phyloP scores from a whole-genome alignment of 192 early-diverging fungal species.

The Chytriomyces sp. region DNA sequence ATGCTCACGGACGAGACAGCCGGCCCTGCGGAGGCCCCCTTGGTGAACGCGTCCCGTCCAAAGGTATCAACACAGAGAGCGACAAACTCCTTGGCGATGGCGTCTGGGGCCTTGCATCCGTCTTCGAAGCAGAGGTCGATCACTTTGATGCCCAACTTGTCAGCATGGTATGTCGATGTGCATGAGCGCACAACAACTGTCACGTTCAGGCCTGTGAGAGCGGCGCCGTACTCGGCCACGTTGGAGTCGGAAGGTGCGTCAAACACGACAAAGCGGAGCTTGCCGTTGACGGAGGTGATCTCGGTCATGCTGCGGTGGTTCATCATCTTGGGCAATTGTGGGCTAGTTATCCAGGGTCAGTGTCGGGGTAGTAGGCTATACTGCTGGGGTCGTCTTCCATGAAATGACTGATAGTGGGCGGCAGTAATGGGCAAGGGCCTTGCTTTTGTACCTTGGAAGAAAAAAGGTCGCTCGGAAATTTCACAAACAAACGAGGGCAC shows the following conservation, averaged over 20 bases:
- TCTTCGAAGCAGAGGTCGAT: conserved; percentile 91
- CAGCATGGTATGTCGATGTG: conserved; percentile 76
- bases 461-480: neutral
- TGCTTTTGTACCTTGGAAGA: neutral
- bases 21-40: conserved; percentile 6
- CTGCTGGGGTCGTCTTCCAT: too few relatives aligned
- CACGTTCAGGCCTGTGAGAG: conserved; percentile 70
- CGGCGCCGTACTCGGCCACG: too few relatives aligned
- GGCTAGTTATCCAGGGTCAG: too few relatives aligned
- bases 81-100: conserved; percentile 53
- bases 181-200: conserved; percentile 88
- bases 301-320: too few relatives aligned
- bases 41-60: conserved; percentile 12
- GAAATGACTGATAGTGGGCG: neutral
- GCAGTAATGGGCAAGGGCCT: neutral
- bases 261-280: too few relatives aligned
- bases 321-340: too few relatives aligned
- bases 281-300: too few relatives aligned
- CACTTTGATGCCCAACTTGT: conserved; percentile 68
- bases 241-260: too few relatives aligned
- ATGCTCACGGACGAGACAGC: conserved; percentile 9
- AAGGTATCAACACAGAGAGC: conserved; percentile 62
- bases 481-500: neutral
- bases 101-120: conserved; percentile 51
- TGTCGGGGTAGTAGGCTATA: too few relatives aligned